Conservation (phyloP, 257 asterid species). For the Salvia hispanica region DNA sequence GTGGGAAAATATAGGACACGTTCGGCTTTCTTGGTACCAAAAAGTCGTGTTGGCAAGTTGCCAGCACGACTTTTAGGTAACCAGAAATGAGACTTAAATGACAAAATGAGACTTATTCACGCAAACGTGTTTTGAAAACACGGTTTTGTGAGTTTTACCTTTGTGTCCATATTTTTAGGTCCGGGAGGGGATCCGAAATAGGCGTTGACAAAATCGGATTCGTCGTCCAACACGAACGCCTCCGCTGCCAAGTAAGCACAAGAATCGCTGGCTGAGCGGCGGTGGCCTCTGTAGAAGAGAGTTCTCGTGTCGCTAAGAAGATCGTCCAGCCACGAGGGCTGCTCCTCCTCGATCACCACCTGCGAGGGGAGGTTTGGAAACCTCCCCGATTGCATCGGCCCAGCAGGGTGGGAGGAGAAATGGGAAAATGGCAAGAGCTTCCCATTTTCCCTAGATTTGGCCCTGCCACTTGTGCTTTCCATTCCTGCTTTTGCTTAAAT, state of each 20-base stretch:
- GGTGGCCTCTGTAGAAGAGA: slow-evolving; percentile 42
- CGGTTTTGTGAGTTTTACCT: slow-evolving; percentile 18
- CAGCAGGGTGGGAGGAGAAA: slow-evolving; percentile 27
- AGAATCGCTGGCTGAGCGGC: slow-evolving; percentile 78
- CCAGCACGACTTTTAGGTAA: no score
- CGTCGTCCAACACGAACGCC: slow-evolving; percentile 36
- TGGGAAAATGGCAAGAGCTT: slow-evolving; percentile 32
- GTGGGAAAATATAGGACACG: no score
- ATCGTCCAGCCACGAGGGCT: slow-evolving; percentile 84
- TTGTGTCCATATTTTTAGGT: slow-evolving; percentile 5
- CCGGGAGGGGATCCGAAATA: slow-evolving; percentile 22
- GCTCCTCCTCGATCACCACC: slow-evolving; percentile 42
- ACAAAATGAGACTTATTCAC: no score
- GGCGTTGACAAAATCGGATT: slow-evolving; percentile 25
- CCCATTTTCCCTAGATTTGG: slow-evolving; percentile 28
- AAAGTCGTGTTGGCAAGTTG: no score
- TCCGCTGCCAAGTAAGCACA: slow-evolving; percentile 50
- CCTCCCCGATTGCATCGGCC: slow-evolving; percentile 32
- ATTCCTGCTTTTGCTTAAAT: slow-evolving; percentile 28
- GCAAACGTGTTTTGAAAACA: no score
- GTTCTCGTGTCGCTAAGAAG: slow-evolving; percentile 63
- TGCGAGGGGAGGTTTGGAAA: no score
- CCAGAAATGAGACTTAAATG: no score
- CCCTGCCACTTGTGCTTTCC: slow-evolving; percentile 34
- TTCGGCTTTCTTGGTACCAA: no score